Percentiles rank a stretch among this genome's conserved stretches.
Evolutionary conservation across 164 flowering plant genomes (phyloP).

Genomic region (Taxillus chinensis): DNA sequence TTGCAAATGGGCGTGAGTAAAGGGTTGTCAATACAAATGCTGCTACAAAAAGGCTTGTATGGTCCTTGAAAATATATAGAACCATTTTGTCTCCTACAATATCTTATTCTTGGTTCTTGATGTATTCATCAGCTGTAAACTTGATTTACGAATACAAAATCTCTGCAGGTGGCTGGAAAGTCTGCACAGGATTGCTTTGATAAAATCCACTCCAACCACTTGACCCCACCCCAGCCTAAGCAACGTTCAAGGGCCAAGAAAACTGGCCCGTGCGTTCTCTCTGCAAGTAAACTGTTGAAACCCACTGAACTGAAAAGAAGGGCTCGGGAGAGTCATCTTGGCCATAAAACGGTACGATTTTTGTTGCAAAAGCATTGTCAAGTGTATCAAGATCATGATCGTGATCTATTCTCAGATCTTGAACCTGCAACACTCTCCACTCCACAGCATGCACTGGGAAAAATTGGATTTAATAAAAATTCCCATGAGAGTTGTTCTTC

Average conservation of each 20-base stretch:
- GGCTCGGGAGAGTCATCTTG: conserved; percentile 25
- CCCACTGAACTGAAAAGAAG: conserved; percentile 29
- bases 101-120: no score
- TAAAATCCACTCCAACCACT: conserved; percentile 42
- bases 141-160: neutral
- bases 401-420: conserved; percentile 54
- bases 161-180: conserved; percentile 79
- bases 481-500: conserved; percentile 25
- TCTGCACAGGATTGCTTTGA: conserved; percentile 84
- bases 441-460: conserved; percentile 24
- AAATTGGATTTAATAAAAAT: conserved; percentile 18
- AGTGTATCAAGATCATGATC: conserved; percentile 31
- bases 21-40: no score
- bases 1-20: no score
- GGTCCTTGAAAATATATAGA: no score
- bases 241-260: conserved; percentile 44
- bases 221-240: conserved; percentile 51
- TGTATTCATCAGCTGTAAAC: no score
- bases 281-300: conserved; percentile 52
- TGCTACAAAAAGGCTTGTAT: no score
- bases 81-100: no score
- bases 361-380: conserved; percentile 42
- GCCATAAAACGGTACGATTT: conserved; percentile 47
- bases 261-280: conserved; percentile 25
- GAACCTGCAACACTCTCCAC: conserved; percentile 43